These are phyloP conservation scores for Stylonectria norvegica DNA, from an alignment of 2,329 filamentous ascomycete genomes.

Conservation along the genomic window DNA sequence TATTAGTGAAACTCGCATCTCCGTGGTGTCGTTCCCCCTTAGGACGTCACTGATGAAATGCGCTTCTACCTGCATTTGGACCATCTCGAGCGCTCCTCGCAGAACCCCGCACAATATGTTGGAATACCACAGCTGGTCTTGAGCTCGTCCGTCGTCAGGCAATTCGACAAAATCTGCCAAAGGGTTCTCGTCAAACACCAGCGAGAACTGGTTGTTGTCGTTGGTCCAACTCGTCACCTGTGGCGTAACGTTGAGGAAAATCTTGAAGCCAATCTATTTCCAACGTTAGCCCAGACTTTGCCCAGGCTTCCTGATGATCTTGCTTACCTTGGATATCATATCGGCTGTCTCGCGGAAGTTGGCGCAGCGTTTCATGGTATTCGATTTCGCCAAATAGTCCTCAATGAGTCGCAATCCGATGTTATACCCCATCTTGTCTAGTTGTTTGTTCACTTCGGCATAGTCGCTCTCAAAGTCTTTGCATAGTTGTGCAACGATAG, in stretches of 20 bases:
- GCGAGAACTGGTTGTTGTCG: slow-evolving; percentile 93
- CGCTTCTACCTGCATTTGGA: slow-evolving; percentile 98
- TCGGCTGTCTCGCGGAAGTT: slow-evolving; percentile 97
- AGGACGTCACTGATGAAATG: slow-evolving; percentile 94
- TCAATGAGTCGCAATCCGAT: slow-evolving; percentile 95
- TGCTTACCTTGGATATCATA: slow-evolving; percentile 80
- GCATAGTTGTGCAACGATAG: slow-evolving; percentile 93
- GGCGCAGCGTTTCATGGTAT: slow-evolving; percentile 79
- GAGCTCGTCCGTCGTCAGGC: slow-evolving; percentile 89
- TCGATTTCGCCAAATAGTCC: slow-evolving; percentile 95
- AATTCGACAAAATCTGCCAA: slow-evolving; percentile 96
- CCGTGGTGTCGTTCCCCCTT: slow-evolving; percentile 90
- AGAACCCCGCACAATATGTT: slow-evolving; percentile 95
- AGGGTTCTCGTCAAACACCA: slow-evolving; percentile 96
- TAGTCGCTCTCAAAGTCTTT: slow-evolving; percentile 96
- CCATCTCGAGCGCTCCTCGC: slow-evolving; percentile 91
- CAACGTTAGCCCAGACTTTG: slow-evolving; percentile 16
- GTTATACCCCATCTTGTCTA: slow-evolving; percentile 99
- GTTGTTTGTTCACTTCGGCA: slow-evolving; percentile 90
- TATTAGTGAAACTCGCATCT: slow-evolving; percentile 90
- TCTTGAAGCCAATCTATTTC: slow-evolving; percentile 89
- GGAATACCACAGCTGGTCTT: slow-evolving; percentile 97
- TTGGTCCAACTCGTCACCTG: slow-evolving; percentile 92
- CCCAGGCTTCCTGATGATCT: neutral
- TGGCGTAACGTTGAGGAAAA: slow-evolving; percentile 95